These are phyloP conservation scores for Spirogloea muscicola DNA, from an alignment of 139 green algal species.

Conservation along the genomic window DNA sequence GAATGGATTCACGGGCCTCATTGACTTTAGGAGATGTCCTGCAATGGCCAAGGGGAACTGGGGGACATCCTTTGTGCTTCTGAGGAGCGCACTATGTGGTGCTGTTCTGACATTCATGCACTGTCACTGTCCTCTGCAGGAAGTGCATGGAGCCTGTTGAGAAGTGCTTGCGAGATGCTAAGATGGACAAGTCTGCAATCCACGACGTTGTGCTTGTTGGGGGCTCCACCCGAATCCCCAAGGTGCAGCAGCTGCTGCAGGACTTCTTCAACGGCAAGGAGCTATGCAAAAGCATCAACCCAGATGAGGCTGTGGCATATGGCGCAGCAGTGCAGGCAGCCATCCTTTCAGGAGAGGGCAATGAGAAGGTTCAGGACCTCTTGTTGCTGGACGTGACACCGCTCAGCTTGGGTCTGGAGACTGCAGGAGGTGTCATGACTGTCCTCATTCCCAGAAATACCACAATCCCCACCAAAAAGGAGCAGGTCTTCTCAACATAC, in stretches of 20 bases:
- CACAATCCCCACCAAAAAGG: conserved; percentile 99
- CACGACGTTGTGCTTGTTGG: conserved; percentile 93
- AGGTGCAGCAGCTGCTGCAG: conserved; percentile 94
- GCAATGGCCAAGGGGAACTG: no score
- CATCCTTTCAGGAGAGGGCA: conserved; percentile 87
- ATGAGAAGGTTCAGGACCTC: conserved; percentile 96
- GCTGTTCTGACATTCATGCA: no score
- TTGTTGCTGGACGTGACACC: conserved; percentile 96
- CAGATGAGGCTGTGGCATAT: conserved; percentile 97
- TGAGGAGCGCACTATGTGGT: no score
- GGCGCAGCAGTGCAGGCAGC: conserved; percentile 92
- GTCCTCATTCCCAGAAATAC: conserved; percentile 95
- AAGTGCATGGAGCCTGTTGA: conserved; percentile 99
- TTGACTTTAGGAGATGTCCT: no score
- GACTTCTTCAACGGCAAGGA: conserved; percentile 99
- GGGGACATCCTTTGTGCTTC: no score
- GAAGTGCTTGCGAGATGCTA: conserved; percentile 82
- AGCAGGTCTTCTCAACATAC: conserved; percentile 99
- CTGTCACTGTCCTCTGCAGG: no score
- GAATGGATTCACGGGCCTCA: no score
- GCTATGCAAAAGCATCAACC: conserved; percentile 99
- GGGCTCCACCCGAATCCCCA: conserved; percentile 95
- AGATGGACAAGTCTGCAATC: conserved; percentile 81
- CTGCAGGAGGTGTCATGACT: conserved; percentile 86
- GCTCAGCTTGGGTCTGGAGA: conserved; percentile 94